Evolutionary conservation across 129 eudicot species (phyloP).

Genomic region (Artemisia tridentata): DNA sequence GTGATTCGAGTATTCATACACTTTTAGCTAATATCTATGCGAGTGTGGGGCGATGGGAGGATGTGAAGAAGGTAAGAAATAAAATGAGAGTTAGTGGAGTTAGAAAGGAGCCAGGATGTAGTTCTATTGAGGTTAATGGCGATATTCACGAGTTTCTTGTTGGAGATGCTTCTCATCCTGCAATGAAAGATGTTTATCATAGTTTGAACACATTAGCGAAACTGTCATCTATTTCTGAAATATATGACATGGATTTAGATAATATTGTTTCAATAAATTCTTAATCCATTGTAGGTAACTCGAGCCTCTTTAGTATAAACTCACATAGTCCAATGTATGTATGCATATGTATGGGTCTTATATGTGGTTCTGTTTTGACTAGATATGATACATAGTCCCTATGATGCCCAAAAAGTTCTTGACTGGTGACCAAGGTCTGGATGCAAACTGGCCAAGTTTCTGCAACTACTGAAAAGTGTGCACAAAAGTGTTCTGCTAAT

Average conservation of each 20-base stretch:
- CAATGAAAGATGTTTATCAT: conserved; percentile 23
- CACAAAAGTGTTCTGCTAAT: neutral
- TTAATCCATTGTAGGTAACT: no score
- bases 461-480: neutral
- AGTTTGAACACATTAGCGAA: conserved; percentile 25
- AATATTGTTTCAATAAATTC: neutral
- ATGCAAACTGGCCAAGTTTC: neutral
- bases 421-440: no score
- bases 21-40: conserved; percentile 65
- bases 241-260: conserved; percentile 27
- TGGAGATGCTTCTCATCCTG: conserved; percentile 36
- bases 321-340: no score
- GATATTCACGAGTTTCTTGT: conserved; percentile 39
- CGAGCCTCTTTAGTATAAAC: no score
- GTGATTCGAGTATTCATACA: conserved; percentile 55
- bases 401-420: no score
- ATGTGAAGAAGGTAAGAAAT: conserved; percentile 49
- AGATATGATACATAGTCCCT: no score
- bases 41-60: conserved; percentile 63
- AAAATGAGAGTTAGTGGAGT: conserved; percentile 43
- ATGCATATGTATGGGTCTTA: no score
- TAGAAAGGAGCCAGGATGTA: conserved; percentile 66
- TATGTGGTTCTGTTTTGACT: no score
- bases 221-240: conserved; percentile 21
- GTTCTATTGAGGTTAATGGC: conserved; percentile 52